Evolutionary conservation across 768 basidiomycete species (phyloP).

Genomic region (Lentinula edodes): DNA sequence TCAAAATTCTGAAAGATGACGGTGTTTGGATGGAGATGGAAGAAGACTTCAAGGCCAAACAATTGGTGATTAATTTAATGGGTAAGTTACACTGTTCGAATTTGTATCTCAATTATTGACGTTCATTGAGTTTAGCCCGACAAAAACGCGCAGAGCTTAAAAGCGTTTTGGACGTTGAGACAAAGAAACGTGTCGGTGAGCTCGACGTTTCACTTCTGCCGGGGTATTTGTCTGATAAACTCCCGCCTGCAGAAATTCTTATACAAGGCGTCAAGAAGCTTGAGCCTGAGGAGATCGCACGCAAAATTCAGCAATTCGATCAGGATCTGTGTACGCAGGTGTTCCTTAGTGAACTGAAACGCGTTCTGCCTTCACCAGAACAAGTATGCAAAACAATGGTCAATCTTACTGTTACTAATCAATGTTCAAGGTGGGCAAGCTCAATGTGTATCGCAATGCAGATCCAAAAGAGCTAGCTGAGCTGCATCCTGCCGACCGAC

Average conservation of each 20-base stretch:
- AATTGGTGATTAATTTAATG: constrained; percentile 86
- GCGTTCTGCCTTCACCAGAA: constrained; percentile 86
- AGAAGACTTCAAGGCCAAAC: constrained; percentile 95
- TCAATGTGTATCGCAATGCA: constrained; percentile 86
- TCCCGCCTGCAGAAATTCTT: constrained; percentile 65
- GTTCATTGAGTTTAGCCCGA: constrained; percentile 44
- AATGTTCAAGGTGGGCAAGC: constrained; percentile 64
- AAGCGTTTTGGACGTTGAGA: constrained; percentile 86
- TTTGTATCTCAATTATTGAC: constrained; percentile 14
- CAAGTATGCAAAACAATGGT: constrained; percentile 41
- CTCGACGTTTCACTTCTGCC: constrained; percentile 8
- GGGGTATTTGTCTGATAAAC: background rate
- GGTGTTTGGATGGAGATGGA: constrained; percentile 97
- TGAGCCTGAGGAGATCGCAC: constrained; percentile 82
- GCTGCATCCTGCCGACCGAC: constrained; percentile 90
- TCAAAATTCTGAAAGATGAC: constrained; percentile 74
- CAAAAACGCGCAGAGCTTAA: constrained; percentile 86
- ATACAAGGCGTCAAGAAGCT: constrained; percentile 82
- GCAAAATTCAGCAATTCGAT: constrained; percentile 83
- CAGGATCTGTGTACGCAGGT: constrained; percentile 80
- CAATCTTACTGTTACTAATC: background rate
- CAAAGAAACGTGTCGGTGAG: constrained; percentile 91
- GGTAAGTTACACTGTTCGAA: constrained; percentile 34
- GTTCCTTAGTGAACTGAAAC: constrained; percentile 85
- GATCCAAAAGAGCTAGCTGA: constrained; percentile 78